These are phyloP conservation scores for Gleditsia sinensis DNA, from an alignment of 306 rosid genomes.

Conservation along the genomic window DNA sequence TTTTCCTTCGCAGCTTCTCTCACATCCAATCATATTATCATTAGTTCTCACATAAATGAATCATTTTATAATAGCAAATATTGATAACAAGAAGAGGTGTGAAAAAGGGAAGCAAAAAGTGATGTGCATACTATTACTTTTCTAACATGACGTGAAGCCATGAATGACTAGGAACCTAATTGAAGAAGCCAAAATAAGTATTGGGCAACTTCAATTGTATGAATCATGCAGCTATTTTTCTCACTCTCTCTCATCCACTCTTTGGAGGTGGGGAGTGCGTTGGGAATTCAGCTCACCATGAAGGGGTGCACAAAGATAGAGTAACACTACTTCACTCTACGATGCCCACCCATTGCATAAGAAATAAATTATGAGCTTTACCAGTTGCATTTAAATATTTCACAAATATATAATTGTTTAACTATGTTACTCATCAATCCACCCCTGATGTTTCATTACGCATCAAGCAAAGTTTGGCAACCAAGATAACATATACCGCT, in stretches of 20 bases:
- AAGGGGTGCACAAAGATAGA: conserved; percentile 1
- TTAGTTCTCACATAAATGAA: background rate
- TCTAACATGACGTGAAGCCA: background rate
- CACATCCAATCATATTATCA: background rate
- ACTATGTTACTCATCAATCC: conserved; percentile 24
- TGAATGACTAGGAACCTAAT: conserved; percentile 1
- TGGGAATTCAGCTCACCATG: background rate
- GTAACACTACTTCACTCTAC: conserved; percentile 5
- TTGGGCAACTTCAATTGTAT: conserved; percentile 9
- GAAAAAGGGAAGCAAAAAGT: background rate
- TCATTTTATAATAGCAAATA: background rate
- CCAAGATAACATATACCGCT: conserved; percentile 2
- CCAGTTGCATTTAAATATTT: background rate
- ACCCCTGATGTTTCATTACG: background rate
- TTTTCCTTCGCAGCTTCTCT: background rate
- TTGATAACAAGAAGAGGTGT: background rate
- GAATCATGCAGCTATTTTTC: background rate
- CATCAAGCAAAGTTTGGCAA: background rate
- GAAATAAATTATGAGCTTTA: conserved; percentile 25
- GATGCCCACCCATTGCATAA: background rate
- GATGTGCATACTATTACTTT: background rate
- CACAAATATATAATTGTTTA: background rate
- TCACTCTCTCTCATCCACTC: background rate
- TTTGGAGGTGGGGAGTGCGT: background rate
- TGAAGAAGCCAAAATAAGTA: background rate